Evolutionary conservation across 2,329 filamentous ascomycete species (phyloP), one percentile per base, ranked within the genome.

Genomic region (Neonectria ditissima): DNA sequence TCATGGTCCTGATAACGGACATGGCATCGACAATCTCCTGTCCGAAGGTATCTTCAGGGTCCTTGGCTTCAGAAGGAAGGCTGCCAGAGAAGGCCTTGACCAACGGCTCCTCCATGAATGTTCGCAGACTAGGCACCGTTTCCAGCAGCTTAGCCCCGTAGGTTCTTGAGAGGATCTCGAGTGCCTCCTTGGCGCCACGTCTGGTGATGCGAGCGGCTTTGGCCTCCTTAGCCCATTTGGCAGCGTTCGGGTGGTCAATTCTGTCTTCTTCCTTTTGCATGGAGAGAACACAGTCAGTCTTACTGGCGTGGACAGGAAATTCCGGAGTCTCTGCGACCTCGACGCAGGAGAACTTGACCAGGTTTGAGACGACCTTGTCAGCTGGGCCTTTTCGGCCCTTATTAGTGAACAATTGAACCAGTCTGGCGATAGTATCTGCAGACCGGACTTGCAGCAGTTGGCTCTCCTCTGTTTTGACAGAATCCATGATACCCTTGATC

Each of bases 401-500:
- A 44, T 89, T 87, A 4, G 93, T 94, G 73, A 98, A 96, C 22
- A 96, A 85, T 69, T 92, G 90, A n/a, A 99, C 91, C 20, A 98
- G 88, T 41, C 87, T 87, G 6, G 94, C 93, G 55, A 99, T 92
- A 3, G 94, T 94, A 14, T 87, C 88, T 2, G 94, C 93, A 28
- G 95, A 97, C 24, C 95, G 91, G 71, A 88, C 89, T 77, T 99
- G 96, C 1, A 99, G 84, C 69, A 96, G 92, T 28, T 91, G 80
- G 73, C 97, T 98, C 73, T 97, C 96, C 76, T 99, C 97, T 39
- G 89, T 90, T 80, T 98, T 99, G 75, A 99, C 88, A 74, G 95
- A 98, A 77, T 99, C 96, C 96, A 99, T 99, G 79, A 99, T 92
- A 2, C 90, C 93, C 80, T 97, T 97, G 80, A 99, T 99, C 13